These are phyloP conservation scores for Lepidium africanum DNA, from an alignment of 345 rosid genomes.

Conservation along the genomic window DNA sequence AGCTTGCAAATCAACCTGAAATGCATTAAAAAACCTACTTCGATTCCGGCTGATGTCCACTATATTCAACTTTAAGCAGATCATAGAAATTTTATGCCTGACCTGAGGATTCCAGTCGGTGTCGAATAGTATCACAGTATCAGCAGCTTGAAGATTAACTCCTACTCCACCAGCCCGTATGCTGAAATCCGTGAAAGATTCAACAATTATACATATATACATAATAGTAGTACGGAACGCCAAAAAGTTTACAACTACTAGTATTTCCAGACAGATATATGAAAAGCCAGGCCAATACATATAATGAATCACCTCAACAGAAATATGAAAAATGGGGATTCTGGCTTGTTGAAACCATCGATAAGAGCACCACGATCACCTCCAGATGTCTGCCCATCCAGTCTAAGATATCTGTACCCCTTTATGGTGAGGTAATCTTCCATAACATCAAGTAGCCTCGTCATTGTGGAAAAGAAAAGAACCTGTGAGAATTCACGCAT, in stretches of 20 bases:
- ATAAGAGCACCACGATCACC: conserved; percentile 83
- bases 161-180: conserved; percentile 98
- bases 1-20: conserved; percentile 95
- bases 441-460: conserved; percentile 89
- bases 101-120: conserved; percentile 99
- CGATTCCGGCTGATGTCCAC: not conserved
- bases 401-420: conserved; percentile 66
- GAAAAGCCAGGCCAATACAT: not conserved
- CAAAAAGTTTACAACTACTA: not conserved
- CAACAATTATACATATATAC: conserved; percentile 1
- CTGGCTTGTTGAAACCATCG: conserved; percentile 53
- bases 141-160: conserved; percentile 92
- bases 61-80: not conserved
- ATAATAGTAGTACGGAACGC: not conserved
- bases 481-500: not conserved
- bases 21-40: not conserved
- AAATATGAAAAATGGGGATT: conserved; percentile 74
- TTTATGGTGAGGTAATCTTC: conserved; percentile 73
- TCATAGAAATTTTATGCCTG: not conserved
- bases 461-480: conserved; percentile 95
- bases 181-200: conserved; percentile 28
- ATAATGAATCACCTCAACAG: conserved; percentile 52
- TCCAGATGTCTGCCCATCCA: conserved; percentile 78
- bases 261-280: not conserved
- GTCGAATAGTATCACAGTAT: conserved; percentile 84